Evolutionary conservation across 495 filamentous ascomycete species (phyloP).

Genomic region (Cudoniella acicularis): DNA sequence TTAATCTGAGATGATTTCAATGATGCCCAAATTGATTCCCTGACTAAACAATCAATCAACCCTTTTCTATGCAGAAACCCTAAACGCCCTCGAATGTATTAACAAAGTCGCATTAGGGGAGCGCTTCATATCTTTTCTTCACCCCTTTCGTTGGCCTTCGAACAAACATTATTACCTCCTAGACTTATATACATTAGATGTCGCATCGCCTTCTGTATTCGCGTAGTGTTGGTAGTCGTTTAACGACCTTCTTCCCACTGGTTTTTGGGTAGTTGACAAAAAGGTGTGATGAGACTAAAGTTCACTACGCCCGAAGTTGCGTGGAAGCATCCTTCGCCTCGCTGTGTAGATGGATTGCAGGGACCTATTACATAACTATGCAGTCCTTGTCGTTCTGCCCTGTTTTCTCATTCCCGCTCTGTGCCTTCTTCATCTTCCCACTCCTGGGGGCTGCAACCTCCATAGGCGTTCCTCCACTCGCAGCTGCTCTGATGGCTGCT

Average conservation of each 20-base stretch:
- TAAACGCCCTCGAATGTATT: not conserved
- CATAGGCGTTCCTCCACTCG: conserved; percentile 63
- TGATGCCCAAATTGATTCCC: not conserved
- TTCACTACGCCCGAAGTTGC: no score
- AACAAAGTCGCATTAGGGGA: not conserved
- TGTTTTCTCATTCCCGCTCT: conserved; percentile 20
- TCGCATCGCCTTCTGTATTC: not conserved
- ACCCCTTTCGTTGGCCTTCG: not conserved
- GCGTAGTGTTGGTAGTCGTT: no score
- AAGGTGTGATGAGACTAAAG: no score
- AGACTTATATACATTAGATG: not conserved
- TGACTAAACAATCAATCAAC: not conserved
- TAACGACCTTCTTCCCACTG: no score
- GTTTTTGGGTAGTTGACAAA: no score
- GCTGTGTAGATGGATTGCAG: no score
- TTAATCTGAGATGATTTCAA: not conserved
- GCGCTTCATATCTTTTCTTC: not conserved
- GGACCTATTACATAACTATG: conserved; percentile 51
- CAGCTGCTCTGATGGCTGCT: conserved; percentile 79
- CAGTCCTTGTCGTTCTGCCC: conserved; percentile 47
- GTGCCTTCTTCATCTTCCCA: conserved; percentile 44
- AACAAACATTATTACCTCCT: not conserved
- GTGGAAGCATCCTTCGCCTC: no score
- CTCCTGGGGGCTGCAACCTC: conserved; percentile 41
- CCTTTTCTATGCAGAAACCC: not conserved